These are phyloP conservation scores for Bolboschoenus planiculmis DNA, from an alignment of 176 grass and related monocot species.

Conservation along the genomic window DNA sequence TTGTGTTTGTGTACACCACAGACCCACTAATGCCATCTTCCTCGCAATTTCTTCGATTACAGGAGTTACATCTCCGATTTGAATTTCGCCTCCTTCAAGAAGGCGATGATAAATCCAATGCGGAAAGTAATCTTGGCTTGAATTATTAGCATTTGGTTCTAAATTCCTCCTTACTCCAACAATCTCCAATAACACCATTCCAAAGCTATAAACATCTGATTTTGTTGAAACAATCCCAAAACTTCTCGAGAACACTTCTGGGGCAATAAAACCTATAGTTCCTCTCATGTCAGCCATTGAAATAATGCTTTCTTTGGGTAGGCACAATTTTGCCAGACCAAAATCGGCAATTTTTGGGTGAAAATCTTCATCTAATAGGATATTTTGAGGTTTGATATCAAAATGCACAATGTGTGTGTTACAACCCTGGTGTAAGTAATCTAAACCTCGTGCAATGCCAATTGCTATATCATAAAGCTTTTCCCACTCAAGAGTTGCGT, in stretches of 20 bases:
- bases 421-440: conserved; percentile 42
- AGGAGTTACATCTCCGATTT: conserved; percentile 10
- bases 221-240: conserved; percentile 45
- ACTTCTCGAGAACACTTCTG: conserved; percentile 36
- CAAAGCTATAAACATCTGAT: conserved; percentile 49
- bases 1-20: too few relatives aligned
- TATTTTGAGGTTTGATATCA: conserved; percentile 62
- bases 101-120: conserved; percentile 66
- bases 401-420: conserved; percentile 49
- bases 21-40: too few relatives aligned
- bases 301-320: conserved; percentile 28
- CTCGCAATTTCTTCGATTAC: conserved; percentile 27
- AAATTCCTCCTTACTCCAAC: conserved; percentile 37
- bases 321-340: conserved; percentile 41
- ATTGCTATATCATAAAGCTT: conserved; percentile 29
- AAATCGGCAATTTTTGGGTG: conserved; percentile 57
- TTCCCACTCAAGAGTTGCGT: conserved; percentile 29
- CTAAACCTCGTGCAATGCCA: conserved; percentile 41
- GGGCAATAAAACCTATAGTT: conserved; percentile 57
- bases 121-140: conserved; percentile 44
- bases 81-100: conserved; percentile 15
- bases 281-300: conserved; percentile 46
- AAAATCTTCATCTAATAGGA: conserved; percentile 35
- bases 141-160: neutral
- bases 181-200: conserved; percentile 63